Conservation (phyloP, 177 flowering plant genomes). For the Tripterygium wilfordii region DNA sequence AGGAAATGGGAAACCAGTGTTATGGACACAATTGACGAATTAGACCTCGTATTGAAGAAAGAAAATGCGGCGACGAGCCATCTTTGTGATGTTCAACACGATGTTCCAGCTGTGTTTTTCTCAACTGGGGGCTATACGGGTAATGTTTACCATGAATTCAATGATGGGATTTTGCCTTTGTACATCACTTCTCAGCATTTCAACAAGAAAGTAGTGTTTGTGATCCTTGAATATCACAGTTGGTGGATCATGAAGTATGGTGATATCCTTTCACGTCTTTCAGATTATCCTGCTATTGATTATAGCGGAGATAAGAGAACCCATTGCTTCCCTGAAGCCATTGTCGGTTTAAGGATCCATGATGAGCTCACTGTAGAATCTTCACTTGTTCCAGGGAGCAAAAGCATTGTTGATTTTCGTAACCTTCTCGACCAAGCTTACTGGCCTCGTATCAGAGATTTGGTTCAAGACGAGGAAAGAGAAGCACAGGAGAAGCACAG, state of each 20-base stretch:
- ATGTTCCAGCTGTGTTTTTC: slow-evolving; percentile 81
- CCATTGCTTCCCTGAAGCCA: slow-evolving; percentile 79
- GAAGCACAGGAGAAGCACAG: slow-evolving; percentile 17
- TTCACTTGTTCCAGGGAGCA: slow-evolving; percentile 38
- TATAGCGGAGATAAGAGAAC: slow-evolving; percentile 45
- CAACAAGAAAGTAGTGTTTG: slow-evolving; percentile 72
- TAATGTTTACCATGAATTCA: slow-evolving; percentile 81
- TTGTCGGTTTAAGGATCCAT: slow-evolving; percentile 73
- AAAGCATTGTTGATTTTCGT: slow-evolving; percentile 61
- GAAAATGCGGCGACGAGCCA: slow-evolving; percentile 9
- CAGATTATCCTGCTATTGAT: slow-evolving; percentile 67
- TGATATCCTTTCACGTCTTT: slow-evolving; percentile 53
- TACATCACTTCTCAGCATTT: slow-evolving; percentile 76
- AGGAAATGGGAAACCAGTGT: slow-evolving; percentile 66
- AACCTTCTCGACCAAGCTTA: slow-evolving; percentile 61
- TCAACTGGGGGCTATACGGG: slow-evolving; percentile 91
- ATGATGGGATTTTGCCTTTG: slow-evolving; percentile 78
- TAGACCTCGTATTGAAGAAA: slow-evolving; percentile 37
- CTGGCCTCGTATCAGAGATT: slow-evolving; percentile 50
- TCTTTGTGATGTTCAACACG: slow-evolving; percentile 57
- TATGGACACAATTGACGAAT: slow-evolving; percentile 59
- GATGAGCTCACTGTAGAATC: slow-evolving; percentile 72
- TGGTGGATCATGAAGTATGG: slow-evolving; percentile 87
- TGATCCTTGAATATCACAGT: slow-evolving; percentile 66
- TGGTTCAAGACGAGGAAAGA: slow-evolving; percentile 44